Conservation (phyloP, 2,329 filamentous ascomycete genomes). For the Xylaria digitata region DNA sequence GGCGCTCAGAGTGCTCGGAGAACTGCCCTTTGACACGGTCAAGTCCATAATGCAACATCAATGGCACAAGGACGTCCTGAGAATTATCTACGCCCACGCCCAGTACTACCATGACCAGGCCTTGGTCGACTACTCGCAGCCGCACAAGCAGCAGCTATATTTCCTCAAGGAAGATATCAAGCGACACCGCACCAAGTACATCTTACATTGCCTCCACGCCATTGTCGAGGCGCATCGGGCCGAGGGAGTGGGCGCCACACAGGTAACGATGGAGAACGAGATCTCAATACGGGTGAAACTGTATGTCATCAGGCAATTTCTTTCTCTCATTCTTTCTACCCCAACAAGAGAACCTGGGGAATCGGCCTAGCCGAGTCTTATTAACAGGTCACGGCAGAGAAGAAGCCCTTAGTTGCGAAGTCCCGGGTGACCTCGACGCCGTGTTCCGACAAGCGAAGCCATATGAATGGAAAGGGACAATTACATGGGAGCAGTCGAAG, state of each 20-base stretch:
- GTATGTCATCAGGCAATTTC: slow-evolving; percentile 15
- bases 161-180: slow-evolving; percentile 31
- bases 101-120: slow-evolving; percentile 40
- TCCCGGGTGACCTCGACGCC: slow-evolving; percentile 32
- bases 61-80: slow-evolving; percentile 44
- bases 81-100: slow-evolving; percentile 45
- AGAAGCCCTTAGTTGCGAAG: slow-evolving; percentile 25
- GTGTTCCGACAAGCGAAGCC: slow-evolving; percentile 34
- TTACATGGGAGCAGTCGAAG: slow-evolving; percentile 29
- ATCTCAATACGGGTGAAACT: slow-evolving; percentile 20
- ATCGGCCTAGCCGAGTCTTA: neutral
- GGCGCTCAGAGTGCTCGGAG: slow-evolving; percentile 41
- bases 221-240: slow-evolving; percentile 30
- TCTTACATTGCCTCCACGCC: slow-evolving; percentile 37
- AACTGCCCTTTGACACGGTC: slow-evolving; percentile 42
- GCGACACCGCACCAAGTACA: slow-evolving; percentile 35
- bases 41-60: slow-evolving; percentile 43
- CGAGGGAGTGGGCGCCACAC: slow-evolving; percentile 28
- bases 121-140: slow-evolving; percentile 19
- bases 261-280: slow-evolving; percentile 31
- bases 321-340: neutral
- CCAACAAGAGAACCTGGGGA: neutral
- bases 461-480: slow-evolving; percentile 26
- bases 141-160: slow-evolving; percentile 21
- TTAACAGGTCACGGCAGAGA: slow-evolving; percentile 21